phyloP scores from a whole-genome alignment of 345 rosid species.

The Fremontodendron californicum region DNA sequence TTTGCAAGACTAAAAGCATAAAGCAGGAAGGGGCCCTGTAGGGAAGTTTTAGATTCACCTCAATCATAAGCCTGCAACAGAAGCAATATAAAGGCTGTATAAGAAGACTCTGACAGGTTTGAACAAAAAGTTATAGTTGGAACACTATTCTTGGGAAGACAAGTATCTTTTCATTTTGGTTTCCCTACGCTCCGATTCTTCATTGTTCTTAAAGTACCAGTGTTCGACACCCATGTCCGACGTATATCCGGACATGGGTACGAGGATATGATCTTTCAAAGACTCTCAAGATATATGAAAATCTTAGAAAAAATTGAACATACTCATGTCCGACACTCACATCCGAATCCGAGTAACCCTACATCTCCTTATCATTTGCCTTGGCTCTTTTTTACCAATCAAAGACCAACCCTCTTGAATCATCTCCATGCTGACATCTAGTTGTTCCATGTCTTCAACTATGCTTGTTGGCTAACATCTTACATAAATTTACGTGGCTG shows the following conservation, averaged over 20 bases:
- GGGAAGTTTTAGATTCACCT: slow-evolving; percentile 48
- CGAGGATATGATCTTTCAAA: too few species aligned
- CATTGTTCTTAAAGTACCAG: too few species aligned
- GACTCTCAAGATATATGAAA: too few species aligned
- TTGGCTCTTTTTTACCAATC: slow-evolving; percentile 33
- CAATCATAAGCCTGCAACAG: slow-evolving; percentile 43
- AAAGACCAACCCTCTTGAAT: slow-evolving; percentile 20
- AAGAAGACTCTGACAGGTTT: slow-evolving; percentile 73
- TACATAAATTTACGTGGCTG: too few species aligned
- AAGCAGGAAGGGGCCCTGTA: slow-evolving; percentile 35
- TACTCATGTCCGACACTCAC: too few species aligned
- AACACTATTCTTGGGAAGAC: slow-evolving; percentile 60
- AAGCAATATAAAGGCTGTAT: slow-evolving; percentile 56
- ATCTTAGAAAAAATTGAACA: too few species aligned
- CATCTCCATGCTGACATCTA: slow-evolving; percentile 22
- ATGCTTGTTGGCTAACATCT: neutral
- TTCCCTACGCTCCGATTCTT: too few species aligned
- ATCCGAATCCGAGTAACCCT: too few species aligned
- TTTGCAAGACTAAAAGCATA: slow-evolving; percentile 32
- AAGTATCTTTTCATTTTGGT: slow-evolving; percentile 49
- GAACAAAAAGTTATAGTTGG: slow-evolving; percentile 70
- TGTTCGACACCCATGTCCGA: too few species aligned
- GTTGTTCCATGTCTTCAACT: neutral
- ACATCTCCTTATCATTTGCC: slow-evolving; percentile 38
- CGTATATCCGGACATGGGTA: too few species aligned